Percentiles rank a stretch among this genome's conserved stretches.
Evolutionary conservation across 73 alveolate species (phyloP).

Genomic region (Strombidium stylifer): DNA sequence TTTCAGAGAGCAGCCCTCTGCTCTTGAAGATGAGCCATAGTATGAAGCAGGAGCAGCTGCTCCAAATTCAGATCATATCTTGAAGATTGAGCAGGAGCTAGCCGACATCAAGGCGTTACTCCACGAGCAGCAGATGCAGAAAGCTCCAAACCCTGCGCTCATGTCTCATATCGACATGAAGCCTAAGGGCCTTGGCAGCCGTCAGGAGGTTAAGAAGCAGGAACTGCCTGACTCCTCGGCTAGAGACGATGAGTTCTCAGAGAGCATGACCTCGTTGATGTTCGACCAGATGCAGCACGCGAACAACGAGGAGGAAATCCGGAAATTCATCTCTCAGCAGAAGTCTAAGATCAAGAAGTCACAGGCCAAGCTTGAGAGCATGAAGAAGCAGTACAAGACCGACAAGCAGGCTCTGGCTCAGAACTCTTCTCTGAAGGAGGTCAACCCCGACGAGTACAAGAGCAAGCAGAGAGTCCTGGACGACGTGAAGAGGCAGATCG

Average conservation of each 20-base stretch:
- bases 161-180: neutral
- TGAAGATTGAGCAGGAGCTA: too few relatives aligned
- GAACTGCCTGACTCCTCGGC: conserved; percentile 17
- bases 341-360: conserved; percentile 11
- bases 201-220: too few relatives aligned
- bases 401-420: conserved; percentile 24
- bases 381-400: conserved; percentile 5
- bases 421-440: neutral
- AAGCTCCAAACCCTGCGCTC: too few relatives aligned
- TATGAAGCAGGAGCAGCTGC: too few relatives aligned
- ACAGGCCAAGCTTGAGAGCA: conserved; percentile 4
- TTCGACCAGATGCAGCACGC: neutral
- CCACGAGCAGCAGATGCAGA: too few relatives aligned
- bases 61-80: too few relatives aligned
- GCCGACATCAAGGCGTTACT: too few relatives aligned
- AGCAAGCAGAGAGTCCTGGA: neutral
- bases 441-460: conserved; percentile 13
- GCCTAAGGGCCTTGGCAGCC: neutral
- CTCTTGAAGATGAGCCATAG: too few relatives aligned
- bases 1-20: too few relatives aligned
- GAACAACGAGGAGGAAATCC: neutral
- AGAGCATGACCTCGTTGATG: neutral
- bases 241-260: neutral
- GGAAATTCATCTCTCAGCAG: conserved; percentile 1
- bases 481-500: conserved; percentile 12